Evolutionary conservation across 2,329 filamentous ascomycete genomes (phyloP).

Genomic region (Thelonectria discophora): DNA sequence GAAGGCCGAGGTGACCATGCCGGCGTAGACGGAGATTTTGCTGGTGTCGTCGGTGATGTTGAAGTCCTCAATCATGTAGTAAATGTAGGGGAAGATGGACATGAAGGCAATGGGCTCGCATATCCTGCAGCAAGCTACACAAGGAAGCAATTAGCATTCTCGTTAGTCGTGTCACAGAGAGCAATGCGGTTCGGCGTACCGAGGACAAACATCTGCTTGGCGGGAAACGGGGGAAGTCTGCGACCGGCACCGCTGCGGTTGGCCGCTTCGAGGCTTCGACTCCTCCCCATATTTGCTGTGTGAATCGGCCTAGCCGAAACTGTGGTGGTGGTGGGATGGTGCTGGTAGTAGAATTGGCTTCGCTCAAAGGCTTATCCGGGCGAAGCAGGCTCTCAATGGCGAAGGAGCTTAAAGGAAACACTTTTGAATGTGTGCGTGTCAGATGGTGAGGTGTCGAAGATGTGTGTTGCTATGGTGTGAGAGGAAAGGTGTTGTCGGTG

Average conservation of each 20-base stretch:
- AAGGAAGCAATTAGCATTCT: slow-evolving; percentile 25
- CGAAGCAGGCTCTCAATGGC: background rate
- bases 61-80: slow-evolving; percentile 96
- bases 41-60: slow-evolving; percentile 80
- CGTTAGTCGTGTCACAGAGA: slow-evolving; percentile 2
- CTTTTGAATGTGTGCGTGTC: background rate
- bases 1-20: slow-evolving; percentile 96
- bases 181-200: slow-evolving; percentile 46
- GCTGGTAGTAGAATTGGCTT: slow-evolving; percentile 4
- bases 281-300: slow-evolving; percentile 43
- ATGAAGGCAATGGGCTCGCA: slow-evolving; percentile 99
- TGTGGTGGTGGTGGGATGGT: slow-evolving; percentile 6
- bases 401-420: background rate
- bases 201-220: slow-evolving; percentile 61
- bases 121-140: slow-evolving; percentile 85
- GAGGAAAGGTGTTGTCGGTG: slow-evolving; percentile 2
- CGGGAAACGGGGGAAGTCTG: slow-evolving; percentile 48
- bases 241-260: slow-evolving; percentile 36
- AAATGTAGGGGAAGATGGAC: slow-evolving; percentile 99
- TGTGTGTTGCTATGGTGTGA: background rate
- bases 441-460: slow-evolving; percentile 1
- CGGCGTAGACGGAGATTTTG: slow-evolving; percentile 89
- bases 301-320: slow-evolving; percentile 6
- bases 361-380: background rate
- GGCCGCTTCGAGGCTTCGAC: slow-evolving; percentile 35